Evolutionary conservation across 2,329 filamentous ascomycete species (phyloP).

Genomic region (Cucurbitaria berberidis): DNA sequence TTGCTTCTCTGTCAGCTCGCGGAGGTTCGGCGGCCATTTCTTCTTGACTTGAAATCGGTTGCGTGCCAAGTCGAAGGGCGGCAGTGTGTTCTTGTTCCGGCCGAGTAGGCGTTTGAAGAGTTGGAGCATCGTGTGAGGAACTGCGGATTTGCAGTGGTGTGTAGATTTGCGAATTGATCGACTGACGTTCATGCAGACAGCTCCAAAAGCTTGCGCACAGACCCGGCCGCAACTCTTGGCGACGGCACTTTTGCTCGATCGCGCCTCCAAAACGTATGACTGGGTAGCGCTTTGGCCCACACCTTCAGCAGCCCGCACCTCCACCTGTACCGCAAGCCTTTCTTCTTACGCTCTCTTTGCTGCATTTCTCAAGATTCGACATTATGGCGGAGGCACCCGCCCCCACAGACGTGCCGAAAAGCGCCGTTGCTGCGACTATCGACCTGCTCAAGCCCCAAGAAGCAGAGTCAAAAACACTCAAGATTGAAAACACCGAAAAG

Average conservation of each 20-base stretch:
- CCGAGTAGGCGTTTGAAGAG: slow-evolving; percentile 58
- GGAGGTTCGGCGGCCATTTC: slow-evolving; percentile 79
- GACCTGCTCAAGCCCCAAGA: slow-evolving; percentile 62
- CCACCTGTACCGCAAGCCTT: slow-evolving; percentile 6
- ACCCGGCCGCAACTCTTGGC: slow-evolving; percentile 18
- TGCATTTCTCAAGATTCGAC: slow-evolving; percentile 9
- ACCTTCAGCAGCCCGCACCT: slow-evolving; percentile 8
- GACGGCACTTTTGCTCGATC: slow-evolving; percentile 20
- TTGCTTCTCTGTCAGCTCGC: slow-evolving; percentile 70
- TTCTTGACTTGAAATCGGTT: slow-evolving; percentile 72
- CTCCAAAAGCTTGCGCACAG: slow-evolving; percentile 3
- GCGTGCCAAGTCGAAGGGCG: slow-evolving; percentile 53
- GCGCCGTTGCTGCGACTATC: slow-evolving; percentile 59
- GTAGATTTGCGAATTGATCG: slow-evolving; percentile 5
- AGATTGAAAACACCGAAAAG: slow-evolving; percentile 81
- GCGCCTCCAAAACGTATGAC: slow-evolving; percentile 22
- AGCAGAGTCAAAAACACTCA: slow-evolving; percentile 66
- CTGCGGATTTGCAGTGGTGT: no score
- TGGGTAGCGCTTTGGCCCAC: slow-evolving; percentile 15
- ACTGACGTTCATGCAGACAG: slow-evolving; percentile 26
- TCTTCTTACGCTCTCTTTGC: slow-evolving; percentile 21
- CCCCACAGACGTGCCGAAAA: slow-evolving; percentile 37
- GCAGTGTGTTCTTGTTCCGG: slow-evolving; percentile 49
- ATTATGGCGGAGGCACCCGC: slow-evolving; percentile 43
- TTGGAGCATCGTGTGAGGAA: slow-evolving; percentile 26